Evolutionary conservation across 169 alveolate species (phyloP).

Genomic region (Cryptosporidium bovis): DNA sequence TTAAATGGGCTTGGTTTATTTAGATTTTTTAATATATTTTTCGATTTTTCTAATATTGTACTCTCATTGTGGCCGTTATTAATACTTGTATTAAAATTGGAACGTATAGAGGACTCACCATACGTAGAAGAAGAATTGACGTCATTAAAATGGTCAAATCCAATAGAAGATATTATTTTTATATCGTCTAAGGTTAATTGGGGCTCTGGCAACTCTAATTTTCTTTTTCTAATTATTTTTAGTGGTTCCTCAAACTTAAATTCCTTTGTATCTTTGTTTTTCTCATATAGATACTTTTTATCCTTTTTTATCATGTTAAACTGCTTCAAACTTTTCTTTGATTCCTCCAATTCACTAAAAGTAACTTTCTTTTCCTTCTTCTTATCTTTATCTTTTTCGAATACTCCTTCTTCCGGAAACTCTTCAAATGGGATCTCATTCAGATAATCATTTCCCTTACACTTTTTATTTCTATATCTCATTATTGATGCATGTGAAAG

Average conservation of each 20-base stretch:
- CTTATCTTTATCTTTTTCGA: constrained; percentile 86
- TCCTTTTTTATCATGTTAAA: constrained; percentile 22
- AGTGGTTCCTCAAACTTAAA: constrained; percentile 55
- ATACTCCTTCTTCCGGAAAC: constrained; percentile 94
- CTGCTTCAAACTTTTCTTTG: not conserved
- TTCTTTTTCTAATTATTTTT: constrained; percentile 43
- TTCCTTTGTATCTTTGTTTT: constrained; percentile 2
- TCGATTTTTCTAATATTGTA: constrained; percentile 44
- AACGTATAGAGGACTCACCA: not conserved
- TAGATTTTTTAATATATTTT: constrained; percentile 16
- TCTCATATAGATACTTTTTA: not conserved
- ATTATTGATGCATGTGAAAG: constrained; percentile 79
- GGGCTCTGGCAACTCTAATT: constrained; percentile 46
- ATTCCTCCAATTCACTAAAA: constrained; percentile 72
- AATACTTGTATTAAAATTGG: not conserved
- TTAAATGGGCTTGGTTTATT: constrained; percentile 61
- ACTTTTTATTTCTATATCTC: constrained; percentile 84
- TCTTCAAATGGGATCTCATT: constrained; percentile 95
- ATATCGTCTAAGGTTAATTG: constrained; percentile 51
- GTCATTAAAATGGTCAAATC: not conserved
- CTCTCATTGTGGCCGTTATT: not conserved
- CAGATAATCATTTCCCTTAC: constrained; percentile 93
- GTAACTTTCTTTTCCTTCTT: constrained; percentile 72
- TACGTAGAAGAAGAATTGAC: constrained; percentile 8
- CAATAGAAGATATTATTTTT: constrained; percentile 19